These are phyloP conservation scores for Laguncularia racemosa DNA, from an alignment of 345 rosid species.

Conservation along the genomic window DNA sequence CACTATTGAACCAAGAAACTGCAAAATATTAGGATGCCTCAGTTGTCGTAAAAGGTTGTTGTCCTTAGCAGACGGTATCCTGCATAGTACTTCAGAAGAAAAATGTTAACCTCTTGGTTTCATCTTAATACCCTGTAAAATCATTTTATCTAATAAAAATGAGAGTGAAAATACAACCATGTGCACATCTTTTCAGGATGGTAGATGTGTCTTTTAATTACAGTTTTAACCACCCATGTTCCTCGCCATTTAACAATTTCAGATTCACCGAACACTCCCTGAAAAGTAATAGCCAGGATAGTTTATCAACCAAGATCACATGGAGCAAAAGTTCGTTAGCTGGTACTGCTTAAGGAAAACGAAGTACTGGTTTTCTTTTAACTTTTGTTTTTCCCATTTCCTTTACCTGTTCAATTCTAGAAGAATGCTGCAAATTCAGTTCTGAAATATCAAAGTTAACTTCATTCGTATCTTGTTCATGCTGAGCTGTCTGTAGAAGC, in stretches of 20 bases:
- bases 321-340: background rate
- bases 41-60: constrained; percentile 44
- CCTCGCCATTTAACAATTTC: constrained; percentile 56
- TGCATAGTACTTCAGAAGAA: constrained; percentile 12
- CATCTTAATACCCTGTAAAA: background rate
- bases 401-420: constrained; percentile 33
- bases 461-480: constrained; percentile 33
- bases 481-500: constrained; percentile 32
- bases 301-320: background rate
- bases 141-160: background rate
- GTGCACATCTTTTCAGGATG: constrained; percentile 33
- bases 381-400: background rate
- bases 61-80: constrained; percentile 51
- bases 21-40: constrained; percentile 58
- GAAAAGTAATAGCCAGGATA: background rate
- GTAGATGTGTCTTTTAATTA: constrained; percentile 37
- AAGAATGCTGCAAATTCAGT: constrained; percentile 24
- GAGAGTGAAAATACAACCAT: background rate
- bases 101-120: constrained; percentile 1
- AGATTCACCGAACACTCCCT: constrained; percentile 52
- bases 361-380: no score
- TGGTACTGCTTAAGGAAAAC: background rate
- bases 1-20: constrained; percentile 60
- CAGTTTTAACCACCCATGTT: constrained; percentile 59
- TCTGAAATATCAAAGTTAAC: constrained; percentile 48